A percentile compares a stretch with the other conserved stretches of the same genome.
These are phyloP conservation scores for Gonium pectorale DNA, from an alignment of 139 green algal genomes.

Conservation along the genomic window DNA sequence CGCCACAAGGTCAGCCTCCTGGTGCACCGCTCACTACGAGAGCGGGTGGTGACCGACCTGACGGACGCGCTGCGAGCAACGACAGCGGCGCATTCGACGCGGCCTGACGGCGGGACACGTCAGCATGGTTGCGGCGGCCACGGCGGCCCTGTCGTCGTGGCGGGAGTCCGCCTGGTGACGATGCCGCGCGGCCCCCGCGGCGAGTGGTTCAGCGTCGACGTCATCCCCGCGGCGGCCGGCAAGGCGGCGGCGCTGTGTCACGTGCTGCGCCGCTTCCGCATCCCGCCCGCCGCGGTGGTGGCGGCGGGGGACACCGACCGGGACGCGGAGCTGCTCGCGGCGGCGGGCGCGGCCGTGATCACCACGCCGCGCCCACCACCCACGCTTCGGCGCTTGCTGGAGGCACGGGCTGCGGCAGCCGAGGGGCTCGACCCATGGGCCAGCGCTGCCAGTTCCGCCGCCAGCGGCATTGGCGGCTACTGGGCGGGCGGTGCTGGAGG, in stretches of 20 bases:
- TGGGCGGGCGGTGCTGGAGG: background rate
- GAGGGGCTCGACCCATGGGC: no score
- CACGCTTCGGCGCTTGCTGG: background rate
- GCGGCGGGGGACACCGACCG: conserved; percentile 26
- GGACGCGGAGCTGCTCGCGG: conserved; percentile 8
- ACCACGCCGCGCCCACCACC: conserved; percentile 6
- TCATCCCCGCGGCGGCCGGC: conserved; percentile 17
- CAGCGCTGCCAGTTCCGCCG: background rate
- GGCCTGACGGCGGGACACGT: no score
- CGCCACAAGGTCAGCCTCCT: conserved; percentile 13
- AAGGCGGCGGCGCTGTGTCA: conserved; percentile 15
- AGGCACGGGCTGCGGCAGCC: background rate
- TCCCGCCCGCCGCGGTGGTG: conserved; percentile 3
- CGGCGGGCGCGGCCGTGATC: background rate
- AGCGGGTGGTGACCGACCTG: background rate
- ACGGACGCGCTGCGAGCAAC: background rate
- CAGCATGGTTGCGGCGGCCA: no score
- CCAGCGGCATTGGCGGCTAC: background rate
- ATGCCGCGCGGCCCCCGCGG: background rate
- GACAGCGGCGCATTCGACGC: no score
- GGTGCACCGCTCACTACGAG: background rate
- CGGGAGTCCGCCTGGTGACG: background rate
- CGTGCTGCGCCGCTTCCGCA: conserved; percentile 15
- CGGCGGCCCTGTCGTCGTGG: background rate
- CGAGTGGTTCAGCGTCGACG: conserved; percentile 18